phyloP scores from a whole-genome alignment of 306 rosid genomes.

The Elaeagnus macrophylla region DNA sequence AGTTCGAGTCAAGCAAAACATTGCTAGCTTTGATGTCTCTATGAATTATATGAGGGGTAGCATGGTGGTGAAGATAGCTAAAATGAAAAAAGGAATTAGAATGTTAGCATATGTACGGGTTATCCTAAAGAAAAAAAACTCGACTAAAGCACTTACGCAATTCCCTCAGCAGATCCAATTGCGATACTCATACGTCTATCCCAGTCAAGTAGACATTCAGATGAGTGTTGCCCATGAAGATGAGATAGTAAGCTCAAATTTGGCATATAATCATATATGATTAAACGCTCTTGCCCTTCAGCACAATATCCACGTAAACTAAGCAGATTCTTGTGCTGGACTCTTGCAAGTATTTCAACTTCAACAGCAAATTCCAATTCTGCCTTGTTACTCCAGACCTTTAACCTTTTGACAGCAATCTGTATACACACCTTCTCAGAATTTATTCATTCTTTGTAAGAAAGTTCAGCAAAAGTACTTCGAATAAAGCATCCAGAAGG shows the following conservation, averaged over 20 bases:
- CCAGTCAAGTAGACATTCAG: constrained; percentile 86
- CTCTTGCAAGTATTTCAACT: constrained; percentile 94
- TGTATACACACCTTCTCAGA: constrained; percentile 25
- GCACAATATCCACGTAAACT: constrained; percentile 94
- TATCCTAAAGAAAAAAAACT: constrained; percentile 1
- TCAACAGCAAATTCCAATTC: constrained; percentile 92
- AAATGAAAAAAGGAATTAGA: constrained; percentile 22
- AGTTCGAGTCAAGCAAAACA: constrained; percentile 65
- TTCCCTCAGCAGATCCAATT: constrained; percentile 90
- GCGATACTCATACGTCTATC: constrained; percentile 74
- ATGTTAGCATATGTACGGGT: constrained; percentile 4
- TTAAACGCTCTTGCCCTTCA: constrained; percentile 94
- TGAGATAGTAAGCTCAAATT: constrained; percentile 90
- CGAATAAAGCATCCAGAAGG: not conserved
- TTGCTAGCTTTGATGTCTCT: constrained; percentile 90
- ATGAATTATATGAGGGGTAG: constrained; percentile 89
- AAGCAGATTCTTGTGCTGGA: constrained; percentile 88
- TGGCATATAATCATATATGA: constrained; percentile 84
- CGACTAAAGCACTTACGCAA: constrained; percentile 47
- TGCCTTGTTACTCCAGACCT: constrained; percentile 91
- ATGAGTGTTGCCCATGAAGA: constrained; percentile 90
- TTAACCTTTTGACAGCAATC: constrained; percentile 96
- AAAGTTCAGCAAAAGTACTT: not conserved
- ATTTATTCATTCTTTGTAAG: not conserved
- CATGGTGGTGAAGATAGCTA: constrained; percentile 93